Percentiles rank a stretch among this genome's conserved stretches.
These are phyloP conservation scores for Rhytidhysteron rufulum DNA, from an alignment of 2,329 filamentous ascomycete species.

Conservation along the genomic window DNA sequence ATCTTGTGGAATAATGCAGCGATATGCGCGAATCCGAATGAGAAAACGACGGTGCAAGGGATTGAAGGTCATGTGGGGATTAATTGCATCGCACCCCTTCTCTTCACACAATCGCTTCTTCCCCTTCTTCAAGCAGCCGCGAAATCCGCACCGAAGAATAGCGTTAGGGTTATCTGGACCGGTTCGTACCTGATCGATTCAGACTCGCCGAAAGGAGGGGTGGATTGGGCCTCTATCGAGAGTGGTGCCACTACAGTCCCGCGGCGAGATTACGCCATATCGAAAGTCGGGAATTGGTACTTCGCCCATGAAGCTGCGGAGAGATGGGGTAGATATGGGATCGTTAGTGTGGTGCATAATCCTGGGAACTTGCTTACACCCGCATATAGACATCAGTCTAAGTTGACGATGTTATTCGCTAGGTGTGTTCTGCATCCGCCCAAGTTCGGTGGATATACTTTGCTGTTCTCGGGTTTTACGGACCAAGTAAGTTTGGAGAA, in stretches of 20 bases:
- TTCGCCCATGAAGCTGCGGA: slow-evolving; percentile 10
- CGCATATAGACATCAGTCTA: slow-evolving; percentile 36
- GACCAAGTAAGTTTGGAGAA: slow-evolving; percentile 3
- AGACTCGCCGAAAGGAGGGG: slow-evolving; percentile 2
- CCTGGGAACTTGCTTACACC: slow-evolving; percentile 29
- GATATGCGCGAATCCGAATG: slow-evolving; percentile 16
- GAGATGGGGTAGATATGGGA: slow-evolving; percentile 6
- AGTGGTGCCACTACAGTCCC: slow-evolving; percentile 4
- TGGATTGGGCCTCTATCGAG: slow-evolving; percentile 4
- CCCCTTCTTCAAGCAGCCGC: slow-evolving; percentile 28
- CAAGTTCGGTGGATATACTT: slow-evolving; percentile 9
- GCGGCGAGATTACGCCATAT: slow-evolving; percentile 9
- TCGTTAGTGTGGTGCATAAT: slow-evolving; percentile 22
- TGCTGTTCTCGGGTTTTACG: slow-evolving; percentile 7
- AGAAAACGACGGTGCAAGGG: slow-evolving; percentile 11
- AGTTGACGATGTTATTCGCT: slow-evolving; percentile 1
- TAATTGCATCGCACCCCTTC: slow-evolving; percentile 35
- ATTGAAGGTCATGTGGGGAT: slow-evolving; percentile 27
- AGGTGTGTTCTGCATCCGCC: slow-evolving; percentile 5
- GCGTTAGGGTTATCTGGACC: slow-evolving; percentile 32
- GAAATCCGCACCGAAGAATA: slow-evolving; percentile 9
- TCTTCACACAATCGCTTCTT: slow-evolving; percentile 31
- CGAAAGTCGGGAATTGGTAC: slow-evolving; percentile 15
- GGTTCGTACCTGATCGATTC: slow-evolving; percentile 9
- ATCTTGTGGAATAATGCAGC: slow-evolving; percentile 29